Evolutionary conservation across 352 stramenopile genomes (phyloP), one percentile per base, ranked within the genome.

Genomic region (Globisporangium paddicum): DNA sequence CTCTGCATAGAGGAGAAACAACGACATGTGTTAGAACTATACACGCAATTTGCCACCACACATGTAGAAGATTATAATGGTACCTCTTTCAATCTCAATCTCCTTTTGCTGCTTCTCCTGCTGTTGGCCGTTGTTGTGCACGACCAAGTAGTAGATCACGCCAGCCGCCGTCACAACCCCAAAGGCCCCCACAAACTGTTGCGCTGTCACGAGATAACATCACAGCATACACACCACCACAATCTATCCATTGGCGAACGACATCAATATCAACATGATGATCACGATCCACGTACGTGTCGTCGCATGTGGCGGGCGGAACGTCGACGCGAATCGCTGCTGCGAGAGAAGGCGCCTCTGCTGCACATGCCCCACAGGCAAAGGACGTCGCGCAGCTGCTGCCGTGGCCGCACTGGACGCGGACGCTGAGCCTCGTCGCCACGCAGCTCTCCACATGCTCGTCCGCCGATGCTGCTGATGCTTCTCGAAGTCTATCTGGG

Each of bases 51-150:
- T n/a, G n/a, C n/a, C n/a, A n/a, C n/a, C n/a, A n/a, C n/a, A n/a
- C n/a, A n/a, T n/a, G n/a, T n/a, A n/a, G n/a, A n/a, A n/a, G n/a
- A n/a, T n/a, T n/a, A n/a, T n/a, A n/a, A n/a, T 8, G 56, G 2
- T 38, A 85, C 75, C 75, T 67, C 68, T 53, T 38, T 79, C 69
- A 46, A 83, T 89, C 56, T 92, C 82, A n/a, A 83, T 60, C 32
- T 87, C 72, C 46, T 72, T 82, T 50, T 87, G 67, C 40, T 82
- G 72, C 55, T 84, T 80, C 59, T 83, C 74, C 48, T 79, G 53
- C 32, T 62, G 75, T 61, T 83, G 67, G 9, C 34, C 34, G 37
- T 42, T 19, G 41, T 66, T 69, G 47, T 71, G 73, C 18, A 72
- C 69, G 41, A 86, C 61, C 21, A 82, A 62, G 45, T 83, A 68